Base-by-base conservation (phyloP, 2,329 filamentous ascomycete genomes). In the Paecilomyces fulvus region DNA sequence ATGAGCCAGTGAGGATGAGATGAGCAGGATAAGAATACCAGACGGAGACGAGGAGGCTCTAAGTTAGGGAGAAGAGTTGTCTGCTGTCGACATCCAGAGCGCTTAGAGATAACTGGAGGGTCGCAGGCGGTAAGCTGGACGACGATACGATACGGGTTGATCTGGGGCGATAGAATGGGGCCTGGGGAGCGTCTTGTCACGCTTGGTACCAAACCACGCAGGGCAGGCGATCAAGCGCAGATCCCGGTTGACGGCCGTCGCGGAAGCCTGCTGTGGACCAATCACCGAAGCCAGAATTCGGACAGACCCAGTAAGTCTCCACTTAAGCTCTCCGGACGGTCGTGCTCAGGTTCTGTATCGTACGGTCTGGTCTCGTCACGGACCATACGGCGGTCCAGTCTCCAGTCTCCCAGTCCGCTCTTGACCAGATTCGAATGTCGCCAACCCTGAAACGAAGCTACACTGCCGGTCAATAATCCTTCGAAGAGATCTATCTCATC, bases 201-300 rank as follows among this genome's bases (percentile, higher is more conserved):
- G 43, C 20, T 12, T 23, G 2, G 37, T 54, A 54, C 37, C n/a
- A 25, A 8, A 54, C 52, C 43, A 23, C n/a, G 25, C 25, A 46
- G 23, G n/a, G 52, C 31, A 49, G 37, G 52, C n/a, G 52, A 46
- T 49, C 33, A 54, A 37, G 37, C 23, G 52, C 33, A 46, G 52
- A 30, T 52, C 28, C 28, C 31, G 21, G 14, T 21, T 28, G 28
- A 37, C 51, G 28, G 51, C 30, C n/a, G 48, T 49, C 48, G 48
- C 48, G 21, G 48, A 49, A 49, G 48, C 11, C 48, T 3, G 21
- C 3, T 2, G 3, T 12, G 21, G 3, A n/a, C 48, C 48, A 49
- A 49, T 49, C 17, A 20, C 6, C 2, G 20, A 1, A 6, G 21
- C 10, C 9, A 5, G 2, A 21, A 1, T 17, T 12, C 7, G 48